These are phyloP conservation scores for Ustilago bromivora DNA, from an alignment of 1,284 basidiomycete species.

Conservation along the genomic window DNA sequence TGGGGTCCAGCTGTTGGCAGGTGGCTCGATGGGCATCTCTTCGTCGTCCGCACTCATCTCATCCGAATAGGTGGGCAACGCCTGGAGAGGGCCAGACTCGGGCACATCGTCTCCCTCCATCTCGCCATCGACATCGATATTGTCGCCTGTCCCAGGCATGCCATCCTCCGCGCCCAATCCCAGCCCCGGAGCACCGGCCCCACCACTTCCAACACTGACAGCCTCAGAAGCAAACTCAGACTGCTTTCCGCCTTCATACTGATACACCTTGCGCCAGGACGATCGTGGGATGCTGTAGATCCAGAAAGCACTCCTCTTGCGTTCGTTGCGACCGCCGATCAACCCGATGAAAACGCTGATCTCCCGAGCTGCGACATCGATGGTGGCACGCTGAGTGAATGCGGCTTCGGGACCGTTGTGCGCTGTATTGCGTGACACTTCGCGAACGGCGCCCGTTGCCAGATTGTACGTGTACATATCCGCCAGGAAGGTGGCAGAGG, in stretches of 20 bases:
- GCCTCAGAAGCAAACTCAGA: slow-evolving; percentile 45
- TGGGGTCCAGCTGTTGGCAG: slow-evolving; percentile 39
- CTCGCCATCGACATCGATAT: slow-evolving; percentile 36
- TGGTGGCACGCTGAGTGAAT: slow-evolving; percentile 68
- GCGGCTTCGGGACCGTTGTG: slow-evolving; percentile 63
- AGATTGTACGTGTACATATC: slow-evolving; percentile 68
- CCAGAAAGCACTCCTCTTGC: slow-evolving; percentile 58
- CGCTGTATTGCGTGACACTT: slow-evolving; percentile 51
- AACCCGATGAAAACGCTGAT: slow-evolving; percentile 68
- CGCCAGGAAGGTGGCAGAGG: slow-evolving; percentile 61
- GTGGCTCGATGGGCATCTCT: slow-evolving; percentile 48
- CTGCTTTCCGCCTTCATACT: slow-evolving; percentile 45
- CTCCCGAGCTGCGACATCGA: slow-evolving; percentile 58
- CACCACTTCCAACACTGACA: slow-evolving; percentile 5
- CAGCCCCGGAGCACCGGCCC: slow-evolving; percentile 3
- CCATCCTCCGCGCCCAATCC: slow-evolving; percentile 21
- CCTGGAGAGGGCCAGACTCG: slow-evolving; percentile 49
- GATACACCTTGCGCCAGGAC: slow-evolving; percentile 57
- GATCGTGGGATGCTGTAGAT: slow-evolving; percentile 58
- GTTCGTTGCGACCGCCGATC: slow-evolving; percentile 52
- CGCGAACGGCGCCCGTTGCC: slow-evolving; percentile 51
- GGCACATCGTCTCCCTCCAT: slow-evolving; percentile 49
- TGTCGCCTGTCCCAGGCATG: slow-evolving; percentile 11
- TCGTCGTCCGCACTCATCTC: slow-evolving; percentile 47
- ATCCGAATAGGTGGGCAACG: slow-evolving; percentile 43